Evolutionary conservation across 2,329 filamentous ascomycete species (phyloP), one percentile per base, ranked within the genome.

Genomic region (Cladophialophora bantiana): DNA sequence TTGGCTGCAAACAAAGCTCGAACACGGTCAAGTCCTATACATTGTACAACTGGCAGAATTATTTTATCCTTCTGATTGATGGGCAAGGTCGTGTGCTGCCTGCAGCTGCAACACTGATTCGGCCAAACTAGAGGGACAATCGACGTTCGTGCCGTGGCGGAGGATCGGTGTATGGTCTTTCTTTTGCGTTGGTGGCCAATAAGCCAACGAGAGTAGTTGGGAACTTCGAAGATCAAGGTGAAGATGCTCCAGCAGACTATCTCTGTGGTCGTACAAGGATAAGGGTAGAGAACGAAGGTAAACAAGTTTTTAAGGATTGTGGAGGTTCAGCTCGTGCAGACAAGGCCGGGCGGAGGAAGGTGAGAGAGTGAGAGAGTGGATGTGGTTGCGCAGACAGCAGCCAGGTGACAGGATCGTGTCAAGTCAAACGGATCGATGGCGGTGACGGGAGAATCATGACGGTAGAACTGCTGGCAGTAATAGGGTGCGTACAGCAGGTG

Each of bases 321-420:
- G 48, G 58, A 34, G 62, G 20, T 50, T 65, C 64, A 69, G 68
- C 65, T 67, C 62, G 62, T 65, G 59, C 45, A 57, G 34, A 54
- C 31, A 36, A 38, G 48, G 45, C 32, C n/a, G 59, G 52, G 40
- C 26, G n/a, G 54, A 55, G 67, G 42, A 31, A 55, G 15, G 38
- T 35, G 26, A 65, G 48, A 58, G 59, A 53, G 32, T 42, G 35
- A 26, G 26, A 26, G 2, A 3, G 3, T 26, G 48, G 36, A 35
- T 45, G 55, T 38, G 59, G 58, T 59, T 59, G 66, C 59, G 59
- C 66, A 68, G 66, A 65, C 66, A 52, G 53, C 52, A 53, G 61
- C 40, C 42, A 12, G 52, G 60, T 62, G 36, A 56, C 48, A 61
- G 18, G 50, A 40, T 60, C 60, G 61, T 62, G 65, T 61, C 57